phyloP scores from a whole-genome alignment of 257 asterid species.

The Datura wrightii region DNA sequence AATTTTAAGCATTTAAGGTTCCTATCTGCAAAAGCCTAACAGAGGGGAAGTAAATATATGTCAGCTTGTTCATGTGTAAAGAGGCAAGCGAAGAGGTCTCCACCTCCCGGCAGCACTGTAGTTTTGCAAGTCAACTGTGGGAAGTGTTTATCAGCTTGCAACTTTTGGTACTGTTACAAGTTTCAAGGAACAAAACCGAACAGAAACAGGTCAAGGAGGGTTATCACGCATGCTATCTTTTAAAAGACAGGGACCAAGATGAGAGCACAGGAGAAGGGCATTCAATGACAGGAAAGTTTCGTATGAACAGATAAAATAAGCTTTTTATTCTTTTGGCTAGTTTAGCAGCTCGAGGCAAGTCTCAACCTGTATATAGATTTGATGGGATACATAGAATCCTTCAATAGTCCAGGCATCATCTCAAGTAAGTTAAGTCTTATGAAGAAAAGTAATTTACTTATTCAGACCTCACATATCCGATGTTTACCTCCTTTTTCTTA shows the following conservation, averaged over 20 bases:
- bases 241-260: neutral
- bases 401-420: neutral
- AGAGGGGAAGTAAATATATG: neutral
- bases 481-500: neutral
- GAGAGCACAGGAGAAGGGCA: neutral
- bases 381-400: neutral
- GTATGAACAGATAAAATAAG: conserved; percentile 13
- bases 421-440: neutral
- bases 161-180: neutral
- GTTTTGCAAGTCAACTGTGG: neutral
- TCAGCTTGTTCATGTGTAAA: neutral
- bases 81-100: neutral
- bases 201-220: neutral
- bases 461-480: neutral
- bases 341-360: neutral
- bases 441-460: neutral
- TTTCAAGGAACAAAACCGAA: neutral
- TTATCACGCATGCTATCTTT: neutral
- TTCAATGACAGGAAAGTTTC: neutral
- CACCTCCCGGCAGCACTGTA: neutral
- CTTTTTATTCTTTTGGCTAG: conserved; percentile 10
- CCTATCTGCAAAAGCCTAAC: neutral
- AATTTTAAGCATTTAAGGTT: neutral
- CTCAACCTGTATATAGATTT: conserved; percentile 9
- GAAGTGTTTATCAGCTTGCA: neutral